These are phyloP conservation scores for Hymenochaete sp. DNA, from an alignment of 1,284 basidiomycete species.

Conservation along the genomic window DNA sequence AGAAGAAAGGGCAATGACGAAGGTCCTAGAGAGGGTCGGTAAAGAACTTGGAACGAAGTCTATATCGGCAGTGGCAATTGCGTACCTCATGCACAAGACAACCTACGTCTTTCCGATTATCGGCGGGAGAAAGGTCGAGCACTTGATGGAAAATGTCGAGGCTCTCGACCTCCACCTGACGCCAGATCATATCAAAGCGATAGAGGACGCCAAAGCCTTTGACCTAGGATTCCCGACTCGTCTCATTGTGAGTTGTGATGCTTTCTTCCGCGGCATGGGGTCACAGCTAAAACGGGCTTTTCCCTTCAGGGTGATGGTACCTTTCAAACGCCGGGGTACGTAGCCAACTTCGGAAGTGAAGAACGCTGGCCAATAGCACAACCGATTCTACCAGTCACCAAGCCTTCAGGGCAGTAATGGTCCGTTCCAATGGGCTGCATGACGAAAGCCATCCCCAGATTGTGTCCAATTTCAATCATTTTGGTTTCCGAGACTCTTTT, in stretches of 20 bases:
- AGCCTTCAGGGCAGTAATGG: too few species aligned
- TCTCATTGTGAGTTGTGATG: conserved; percentile 21
- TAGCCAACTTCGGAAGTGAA: conserved; percentile 3
- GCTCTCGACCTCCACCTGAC: conserved; percentile 22
- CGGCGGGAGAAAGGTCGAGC: conserved; percentile 24
- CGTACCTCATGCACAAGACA: conserved; percentile 41
- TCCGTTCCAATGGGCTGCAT: too few species aligned
- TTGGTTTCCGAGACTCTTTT: too few species aligned
- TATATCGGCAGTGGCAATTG: conserved; percentile 32
- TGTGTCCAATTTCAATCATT: too few species aligned
- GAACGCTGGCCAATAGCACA: conserved; percentile 10
- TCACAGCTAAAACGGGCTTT: neutral
- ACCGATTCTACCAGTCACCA: conserved; percentile 14
- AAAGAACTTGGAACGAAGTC: conserved; percentile 25
- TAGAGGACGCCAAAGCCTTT: conserved; percentile 19
- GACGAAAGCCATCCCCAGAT: too few species aligned
- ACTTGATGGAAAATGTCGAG: conserved; percentile 24
- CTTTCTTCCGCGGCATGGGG: neutral
- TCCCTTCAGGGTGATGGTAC: conserved; percentile 15
- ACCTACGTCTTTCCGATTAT: conserved; percentile 39
- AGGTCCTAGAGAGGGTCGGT: conserved; percentile 24
- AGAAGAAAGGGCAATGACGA: conserved; percentile 12
- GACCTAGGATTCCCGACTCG: conserved; percentile 26
- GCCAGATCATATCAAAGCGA: conserved; percentile 19
- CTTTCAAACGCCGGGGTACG: neutral